Conservation (phyloP, 2,329 filamentous ascomycete genomes). For the Penicillium sp. region DNA sequence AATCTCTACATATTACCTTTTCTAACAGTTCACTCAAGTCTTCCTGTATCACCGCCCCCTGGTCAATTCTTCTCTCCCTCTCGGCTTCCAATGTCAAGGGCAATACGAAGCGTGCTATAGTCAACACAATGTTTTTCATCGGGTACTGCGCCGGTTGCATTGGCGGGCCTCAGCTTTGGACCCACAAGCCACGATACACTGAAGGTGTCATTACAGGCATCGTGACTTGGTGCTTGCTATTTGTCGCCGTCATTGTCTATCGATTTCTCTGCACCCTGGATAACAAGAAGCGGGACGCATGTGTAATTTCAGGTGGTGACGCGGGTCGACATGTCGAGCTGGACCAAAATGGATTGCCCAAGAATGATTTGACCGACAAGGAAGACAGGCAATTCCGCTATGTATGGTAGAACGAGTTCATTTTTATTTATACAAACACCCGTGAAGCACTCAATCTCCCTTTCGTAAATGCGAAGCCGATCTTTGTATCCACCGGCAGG, state of each 20-base stretch:
- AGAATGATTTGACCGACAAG: constrained; percentile 14
- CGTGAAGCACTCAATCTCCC: no score
- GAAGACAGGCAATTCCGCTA: constrained; percentile 13
- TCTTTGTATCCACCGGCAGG: no score
- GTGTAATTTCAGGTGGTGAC: not conserved
- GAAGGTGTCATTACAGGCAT: constrained; percentile 48
- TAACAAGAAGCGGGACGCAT: constrained; percentile 16
- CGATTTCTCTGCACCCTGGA: constrained; percentile 13
- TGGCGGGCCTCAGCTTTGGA: constrained; percentile 50
- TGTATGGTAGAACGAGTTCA: not conserved
- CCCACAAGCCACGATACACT: constrained; percentile 43
- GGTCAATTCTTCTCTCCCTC: constrained; percentile 46
- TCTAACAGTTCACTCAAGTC: constrained; percentile 23
- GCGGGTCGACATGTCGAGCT: constrained; percentile 5
- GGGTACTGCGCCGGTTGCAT: constrained; percentile 51
- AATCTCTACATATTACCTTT: not conserved
- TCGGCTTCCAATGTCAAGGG: constrained; percentile 52
- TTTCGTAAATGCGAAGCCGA: no score
- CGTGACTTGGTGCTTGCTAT: constrained; percentile 20
- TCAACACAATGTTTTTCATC: constrained; percentile 52
- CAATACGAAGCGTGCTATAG: constrained; percentile 51
- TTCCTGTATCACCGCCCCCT: constrained; percentile 45
- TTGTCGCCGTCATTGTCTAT: constrained; percentile 13
- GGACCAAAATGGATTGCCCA: constrained; percentile 14
- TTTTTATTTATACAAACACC: not conserved